Evolutionary conservation across 2,329 filamentous ascomycete species (phyloP).

Genomic region (Pseudogymnoascus sp.): DNA sequence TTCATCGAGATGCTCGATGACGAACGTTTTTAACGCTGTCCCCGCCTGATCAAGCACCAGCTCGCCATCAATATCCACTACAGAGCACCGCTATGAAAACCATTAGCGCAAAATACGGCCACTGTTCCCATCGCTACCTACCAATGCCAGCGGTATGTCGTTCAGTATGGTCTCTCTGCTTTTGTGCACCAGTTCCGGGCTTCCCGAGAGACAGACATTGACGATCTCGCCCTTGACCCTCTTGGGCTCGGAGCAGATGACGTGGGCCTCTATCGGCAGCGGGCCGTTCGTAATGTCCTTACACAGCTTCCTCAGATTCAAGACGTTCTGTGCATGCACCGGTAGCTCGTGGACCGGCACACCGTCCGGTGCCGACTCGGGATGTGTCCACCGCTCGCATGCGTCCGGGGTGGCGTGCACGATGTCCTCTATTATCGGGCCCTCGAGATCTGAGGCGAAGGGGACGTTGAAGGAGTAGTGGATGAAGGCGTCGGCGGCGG

Average conservation of each 20-base stretch:
- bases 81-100: conserved; percentile 67
- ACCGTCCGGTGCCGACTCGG: conserved; percentile 75
- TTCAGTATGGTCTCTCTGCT: conserved; percentile 85
- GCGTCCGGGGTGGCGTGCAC: conserved; percentile 85
- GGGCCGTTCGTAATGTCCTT: conserved; percentile 65
- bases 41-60: conserved; percentile 68
- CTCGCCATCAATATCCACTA: conserved; percentile 85
- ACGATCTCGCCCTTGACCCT: conserved; percentile 60
- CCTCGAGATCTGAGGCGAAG: conserved; percentile 84
- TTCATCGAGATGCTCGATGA: conserved; percentile 77
- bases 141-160: conserved; percentile 84
- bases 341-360: conserved; percentile 82
- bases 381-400: conserved; percentile 86
- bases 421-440: conserved; percentile 89
- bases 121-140: conserved; percentile 41
- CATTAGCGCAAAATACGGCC: conserved; percentile 9
- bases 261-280: conserved; percentile 71
- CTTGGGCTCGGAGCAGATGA: conserved; percentile 75
- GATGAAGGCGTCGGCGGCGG: conserved; percentile 66
- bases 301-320: conserved; percentile 70
- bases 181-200: conserved; percentile 79
- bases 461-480: conserved; percentile 97
- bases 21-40: conserved; percentile 61
- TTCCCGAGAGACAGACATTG: conserved; percentile 84
- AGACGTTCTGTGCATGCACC: conserved; percentile 82